phyloP scores from a whole-genome alignment of 495 filamentous ascomycete species.

The Aspergillus indologenus region DNA sequence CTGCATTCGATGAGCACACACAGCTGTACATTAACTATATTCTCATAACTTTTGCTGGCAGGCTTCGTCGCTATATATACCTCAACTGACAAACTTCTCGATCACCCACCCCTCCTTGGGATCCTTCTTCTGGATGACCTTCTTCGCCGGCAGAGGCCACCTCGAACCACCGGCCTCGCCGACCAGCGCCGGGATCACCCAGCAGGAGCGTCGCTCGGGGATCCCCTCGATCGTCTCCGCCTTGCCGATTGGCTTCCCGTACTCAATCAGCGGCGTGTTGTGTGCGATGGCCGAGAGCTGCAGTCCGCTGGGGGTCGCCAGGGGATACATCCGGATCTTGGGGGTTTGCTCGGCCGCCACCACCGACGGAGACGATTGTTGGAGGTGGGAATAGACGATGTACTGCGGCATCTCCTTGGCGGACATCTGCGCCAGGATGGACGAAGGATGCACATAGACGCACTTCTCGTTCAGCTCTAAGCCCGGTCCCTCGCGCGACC shows the following conservation, averaged over 20 bases:
- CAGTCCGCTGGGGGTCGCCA: slow-evolving; percentile 70
- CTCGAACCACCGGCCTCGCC: slow-evolving; percentile 66
- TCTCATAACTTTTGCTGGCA: slow-evolving; percentile 20
- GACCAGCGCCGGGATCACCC: slow-evolving; percentile 72
- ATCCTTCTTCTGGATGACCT: slow-evolving; percentile 75
- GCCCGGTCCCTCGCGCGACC: slow-evolving; percentile 53
- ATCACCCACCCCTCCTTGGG: slow-evolving; percentile 72
- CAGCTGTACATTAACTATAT: slow-evolving; percentile 6
- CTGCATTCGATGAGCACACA: slow-evolving; percentile 2
- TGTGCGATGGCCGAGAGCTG: slow-evolving; percentile 79
- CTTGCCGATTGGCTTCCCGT: slow-evolving; percentile 87
- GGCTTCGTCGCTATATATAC: slow-evolving; percentile 24
- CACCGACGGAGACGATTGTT: slow-evolving; percentile 56
- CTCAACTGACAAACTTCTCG: slow-evolving; percentile 53
- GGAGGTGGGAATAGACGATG: slow-evolving; percentile 82
- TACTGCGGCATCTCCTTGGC: slow-evolving; percentile 76
- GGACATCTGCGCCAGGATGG: slow-evolving; percentile 68
- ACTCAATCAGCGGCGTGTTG: slow-evolving; percentile 78
- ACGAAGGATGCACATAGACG: slow-evolving; percentile 86
- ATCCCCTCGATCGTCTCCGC: slow-evolving; percentile 57
- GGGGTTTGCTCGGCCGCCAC: slow-evolving; percentile 50
- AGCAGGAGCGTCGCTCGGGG: slow-evolving; percentile 63
- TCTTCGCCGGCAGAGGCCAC: slow-evolving; percentile 81
- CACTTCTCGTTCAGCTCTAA: slow-evolving; percentile 51
- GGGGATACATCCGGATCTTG: slow-evolving; percentile 83